Conservation (phyloP, 768 basidiomycete genomes). For the Tricholoma matsutake region DNA sequence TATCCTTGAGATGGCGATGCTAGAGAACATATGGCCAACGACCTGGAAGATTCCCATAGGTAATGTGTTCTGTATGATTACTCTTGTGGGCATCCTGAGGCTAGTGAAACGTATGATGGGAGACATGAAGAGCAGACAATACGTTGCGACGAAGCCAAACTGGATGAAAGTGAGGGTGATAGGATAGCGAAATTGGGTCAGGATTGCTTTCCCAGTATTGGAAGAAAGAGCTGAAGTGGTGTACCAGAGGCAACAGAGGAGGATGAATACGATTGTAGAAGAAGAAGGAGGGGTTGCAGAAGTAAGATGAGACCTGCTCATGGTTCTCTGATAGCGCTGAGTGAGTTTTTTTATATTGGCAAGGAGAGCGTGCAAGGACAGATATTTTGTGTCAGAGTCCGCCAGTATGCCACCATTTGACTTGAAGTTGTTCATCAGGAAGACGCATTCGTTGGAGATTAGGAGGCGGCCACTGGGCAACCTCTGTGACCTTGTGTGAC, state of each 20-base stretch:
- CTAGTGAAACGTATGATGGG: constrained; percentile 65
- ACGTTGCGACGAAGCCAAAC: constrained; percentile 90
- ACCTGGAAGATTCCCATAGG: constrained; percentile 99
- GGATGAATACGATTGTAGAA: constrained; percentile 55
- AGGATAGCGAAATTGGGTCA: constrained; percentile 90
- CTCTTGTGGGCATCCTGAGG: constrained; percentile 65
- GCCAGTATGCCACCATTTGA: too few species aligned
- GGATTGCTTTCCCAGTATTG: constrained; percentile 94
- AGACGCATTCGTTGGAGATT: too few species aligned
- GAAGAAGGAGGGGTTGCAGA: constrained; percentile 29
- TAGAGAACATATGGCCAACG: constrained; percentile 96
- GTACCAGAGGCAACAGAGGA: constrained; percentile 92
- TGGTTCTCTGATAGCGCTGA: constrained; percentile 20
- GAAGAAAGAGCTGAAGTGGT: constrained; percentile 88
- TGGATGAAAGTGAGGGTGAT: constrained; percentile 97
- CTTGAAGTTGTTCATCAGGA: too few species aligned
- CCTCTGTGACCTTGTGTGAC: too few species aligned
- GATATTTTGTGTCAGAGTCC: too few species aligned
- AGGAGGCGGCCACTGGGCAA: too few species aligned
- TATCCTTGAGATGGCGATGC: constrained; percentile 94
- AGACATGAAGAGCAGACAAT: constrained; percentile 82
- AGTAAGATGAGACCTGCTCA: constrained; percentile 23
- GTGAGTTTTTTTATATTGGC: constrained; percentile 24
- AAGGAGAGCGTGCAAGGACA: constrained; percentile 19
- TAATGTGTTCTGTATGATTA: constrained; percentile 74